These are phyloP conservation scores for Dipteronia sinensis DNA, from an alignment of 345 rosid species.

Conservation along the genomic window DNA sequence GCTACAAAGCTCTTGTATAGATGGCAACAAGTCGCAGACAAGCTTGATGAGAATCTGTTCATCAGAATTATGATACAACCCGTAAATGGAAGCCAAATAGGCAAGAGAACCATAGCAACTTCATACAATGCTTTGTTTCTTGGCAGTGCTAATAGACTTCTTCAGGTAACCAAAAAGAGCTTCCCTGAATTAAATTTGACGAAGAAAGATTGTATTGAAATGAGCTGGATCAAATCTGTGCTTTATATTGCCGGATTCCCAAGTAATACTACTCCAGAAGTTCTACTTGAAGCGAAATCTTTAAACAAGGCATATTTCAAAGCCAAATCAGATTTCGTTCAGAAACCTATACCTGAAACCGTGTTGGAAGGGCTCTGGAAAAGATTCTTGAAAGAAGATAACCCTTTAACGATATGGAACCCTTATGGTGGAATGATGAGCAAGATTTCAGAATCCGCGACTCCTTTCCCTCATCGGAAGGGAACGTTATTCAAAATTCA, in stretches of 20 bases:
- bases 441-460: constrained; percentile 21
- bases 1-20: too few species aligned
- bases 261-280: constrained; percentile 13
- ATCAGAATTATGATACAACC: neutral
- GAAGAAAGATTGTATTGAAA: constrained; percentile 32
- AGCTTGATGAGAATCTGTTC: too few species aligned
- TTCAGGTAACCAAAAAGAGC: constrained; percentile 19
- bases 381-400: constrained; percentile 15
- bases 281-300: constrained; percentile 28
- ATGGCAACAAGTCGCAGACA: too few species aligned
- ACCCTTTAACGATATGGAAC: constrained; percentile 18
- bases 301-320: constrained; percentile 28
- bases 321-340: constrained; percentile 40
- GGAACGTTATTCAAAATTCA: constrained; percentile 26
- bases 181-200: constrained; percentile 41
- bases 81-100: neutral
- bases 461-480: constrained; percentile 31
- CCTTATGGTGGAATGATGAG: constrained; percentile 31
- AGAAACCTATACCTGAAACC: constrained; percentile 30
- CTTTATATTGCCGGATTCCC: constrained; percentile 21
- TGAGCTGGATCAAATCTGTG: constrained; percentile 35
- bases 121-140: constrained; percentile 21
- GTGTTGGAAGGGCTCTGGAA: constrained; percentile 32
- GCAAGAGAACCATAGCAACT: constrained; percentile 12
- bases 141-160: neutral